Base-by-base conservation (phyloP, 2,329 filamentous ascomycete genomes). In the Verruconis gallopava region DNA sequence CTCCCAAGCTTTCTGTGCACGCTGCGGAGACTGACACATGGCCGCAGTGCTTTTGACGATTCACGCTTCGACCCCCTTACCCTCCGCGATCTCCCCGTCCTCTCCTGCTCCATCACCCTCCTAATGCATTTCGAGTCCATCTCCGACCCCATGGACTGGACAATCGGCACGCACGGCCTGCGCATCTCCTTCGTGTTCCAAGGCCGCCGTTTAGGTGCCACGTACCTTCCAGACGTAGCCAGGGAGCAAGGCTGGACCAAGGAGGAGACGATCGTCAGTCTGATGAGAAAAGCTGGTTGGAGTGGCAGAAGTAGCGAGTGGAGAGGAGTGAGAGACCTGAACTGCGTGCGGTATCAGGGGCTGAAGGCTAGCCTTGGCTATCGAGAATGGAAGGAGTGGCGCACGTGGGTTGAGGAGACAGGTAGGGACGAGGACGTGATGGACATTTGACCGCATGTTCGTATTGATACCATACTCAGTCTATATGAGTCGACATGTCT, bases 261-360 rank as follows among this genome's bases (percentile, higher is more conserved):
- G 61, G 88, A 96, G 57, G 85, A 96, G 69, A 84, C 89, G 0
- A 61, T 98, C 2, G 72, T 86, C 42, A 93, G 84, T 61, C 64
- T 96, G 55, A 91, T 95, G 80, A 73, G 85, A 46, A 98, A 98
- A 69, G 88, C 88, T 1, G 91, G 91, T 1, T 98, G 88, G 88
- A 72, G 72, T 44, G 86, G 85, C 1, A 60, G 64, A 35, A 64
- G 55, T 53, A 65, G 66, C 41, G 71, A 74, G 32, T 96, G 88
- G 89, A 72, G 72, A 50, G 79, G 85, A 46, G 77, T 95, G 3
- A 64, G 60, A 15, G 77, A 83, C 39, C 68, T 93, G 58, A 77
- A 77, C 51, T 77, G 91, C 2, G 78, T 88, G 43, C 73, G 84
- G 51, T 98, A 96, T 59, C 84, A 91, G 61, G 91, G 91, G 15